These are phyloP conservation scores for Chimonanthus praecox DNA, from an alignment of 164 flowering plant genomes.

Conservation along the genomic window DNA sequence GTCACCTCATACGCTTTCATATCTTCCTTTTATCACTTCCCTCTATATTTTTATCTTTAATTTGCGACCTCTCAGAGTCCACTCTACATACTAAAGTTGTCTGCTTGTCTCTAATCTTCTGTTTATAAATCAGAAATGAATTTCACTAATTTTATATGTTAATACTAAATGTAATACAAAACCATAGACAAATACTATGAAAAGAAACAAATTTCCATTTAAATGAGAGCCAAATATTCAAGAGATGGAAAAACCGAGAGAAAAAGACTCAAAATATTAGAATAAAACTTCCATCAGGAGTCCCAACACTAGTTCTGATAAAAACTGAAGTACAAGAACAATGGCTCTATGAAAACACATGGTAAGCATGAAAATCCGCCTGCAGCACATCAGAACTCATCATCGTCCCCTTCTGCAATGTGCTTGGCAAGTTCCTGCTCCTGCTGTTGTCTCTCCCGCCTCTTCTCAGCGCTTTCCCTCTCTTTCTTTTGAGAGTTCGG, in stretches of 20 bases:
- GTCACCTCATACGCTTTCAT: too few species aligned
- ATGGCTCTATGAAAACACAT: background rate
- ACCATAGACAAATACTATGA: too few species aligned
- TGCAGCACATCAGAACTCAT: conserved; percentile 51
- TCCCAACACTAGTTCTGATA: background rate
- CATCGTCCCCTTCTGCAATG: conserved; percentile 97
- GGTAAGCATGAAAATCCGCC: background rate
- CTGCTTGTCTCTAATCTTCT: too few species aligned
- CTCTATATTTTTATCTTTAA: too few species aligned
- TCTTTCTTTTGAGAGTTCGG: conserved; percentile 84
- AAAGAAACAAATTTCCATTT: too few species aligned
- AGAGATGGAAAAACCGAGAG: background rate
- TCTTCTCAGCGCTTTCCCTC: conserved; percentile 89
- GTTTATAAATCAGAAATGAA: too few species aligned
- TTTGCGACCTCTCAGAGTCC: too few species aligned
- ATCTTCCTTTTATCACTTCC: too few species aligned
- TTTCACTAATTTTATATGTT: too few species aligned
- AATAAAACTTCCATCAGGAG: too few species aligned
- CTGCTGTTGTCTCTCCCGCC: conserved; percentile 54
- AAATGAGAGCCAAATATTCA: background rate
- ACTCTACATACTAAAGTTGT: too few species aligned
- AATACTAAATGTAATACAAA: too few species aligned
- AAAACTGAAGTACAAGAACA: background rate
- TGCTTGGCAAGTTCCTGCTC: conserved; percentile 97
- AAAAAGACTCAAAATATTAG: background rate